These are phyloP conservation scores for Butyriboletus loyo DNA, from an alignment of 768 basidiomycete genomes.

Conservation along the genomic window DNA sequence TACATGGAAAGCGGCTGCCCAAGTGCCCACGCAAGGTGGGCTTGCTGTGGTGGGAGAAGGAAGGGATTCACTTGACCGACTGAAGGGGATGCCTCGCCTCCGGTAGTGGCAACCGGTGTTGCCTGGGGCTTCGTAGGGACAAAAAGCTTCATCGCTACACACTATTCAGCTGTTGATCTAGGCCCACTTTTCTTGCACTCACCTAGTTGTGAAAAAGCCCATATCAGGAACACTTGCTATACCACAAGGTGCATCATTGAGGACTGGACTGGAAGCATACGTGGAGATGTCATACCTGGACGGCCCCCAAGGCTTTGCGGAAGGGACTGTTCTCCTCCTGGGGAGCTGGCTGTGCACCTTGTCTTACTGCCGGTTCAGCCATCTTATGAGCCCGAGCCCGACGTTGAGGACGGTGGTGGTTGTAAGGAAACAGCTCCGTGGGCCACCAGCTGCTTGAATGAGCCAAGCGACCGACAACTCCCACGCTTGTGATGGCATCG, in stretches of 20 bases:
- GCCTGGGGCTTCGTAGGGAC: conserved; percentile 34
- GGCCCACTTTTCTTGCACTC: conserved; percentile 15
- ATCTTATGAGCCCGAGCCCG: conserved; percentile 11
- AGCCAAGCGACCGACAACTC: conserved; percentile 15
- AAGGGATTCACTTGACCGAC: conserved; percentile 41
- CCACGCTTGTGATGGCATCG: conserved; percentile 10
- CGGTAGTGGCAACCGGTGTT: conserved; percentile 28
- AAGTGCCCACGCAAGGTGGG: conserved; percentile 56
- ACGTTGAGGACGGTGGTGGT: conserved; percentile 5
- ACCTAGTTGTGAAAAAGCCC: conserved; percentile 67
- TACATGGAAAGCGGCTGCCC: conserved; percentile 66
- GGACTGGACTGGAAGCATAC: background rate
- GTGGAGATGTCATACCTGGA: conserved; percentile 38
- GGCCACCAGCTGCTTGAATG: background rate
- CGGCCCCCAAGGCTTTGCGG: conserved; percentile 36
- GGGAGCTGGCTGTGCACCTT: conserved; percentile 12
- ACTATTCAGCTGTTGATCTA: background rate
- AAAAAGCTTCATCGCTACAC: conserved; percentile 45
- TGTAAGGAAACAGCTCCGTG: background rate
- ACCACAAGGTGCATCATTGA: conserved; percentile 5
- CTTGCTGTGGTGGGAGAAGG: conserved; percentile 53
- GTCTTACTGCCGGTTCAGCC: conserved; percentile 26
- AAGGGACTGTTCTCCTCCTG: conserved; percentile 36
- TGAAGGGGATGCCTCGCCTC: conserved; percentile 9
- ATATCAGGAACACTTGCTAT: conserved; percentile 70